Evolutionary conservation across 2,329 filamentous ascomycete genomes (phyloP).

Genomic region (Botrytis elliptica): DNA sequence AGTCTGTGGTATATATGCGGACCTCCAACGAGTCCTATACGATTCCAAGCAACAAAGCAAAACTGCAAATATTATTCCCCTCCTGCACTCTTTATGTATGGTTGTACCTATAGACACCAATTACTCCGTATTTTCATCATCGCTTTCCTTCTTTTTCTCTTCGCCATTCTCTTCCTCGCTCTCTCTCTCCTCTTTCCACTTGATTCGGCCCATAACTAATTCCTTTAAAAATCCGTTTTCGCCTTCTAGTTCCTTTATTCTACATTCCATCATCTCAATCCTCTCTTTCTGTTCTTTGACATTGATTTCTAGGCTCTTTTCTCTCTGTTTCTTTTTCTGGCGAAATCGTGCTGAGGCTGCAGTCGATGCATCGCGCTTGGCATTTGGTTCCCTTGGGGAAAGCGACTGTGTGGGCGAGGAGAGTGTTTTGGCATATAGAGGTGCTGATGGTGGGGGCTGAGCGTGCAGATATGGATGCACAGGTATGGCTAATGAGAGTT

Average conservation of each 20-base stretch:
- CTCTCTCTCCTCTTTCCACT: constrained; percentile 39
- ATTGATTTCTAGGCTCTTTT: constrained; percentile 76
- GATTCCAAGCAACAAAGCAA: not conserved
- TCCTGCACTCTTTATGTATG: not conserved
- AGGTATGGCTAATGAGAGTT: constrained; percentile 7
- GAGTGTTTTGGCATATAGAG: not conserved
- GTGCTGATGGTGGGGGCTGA: constrained; percentile 3
- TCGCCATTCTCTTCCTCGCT: constrained; percentile 38
- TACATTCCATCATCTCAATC: constrained; percentile 68
- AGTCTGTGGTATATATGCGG: not conserved
- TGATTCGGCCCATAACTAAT: constrained; percentile 64
- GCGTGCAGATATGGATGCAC: constrained; percentile 15
- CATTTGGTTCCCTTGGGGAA: constrained; percentile 23
- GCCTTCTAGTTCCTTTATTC: constrained; percentile 71
- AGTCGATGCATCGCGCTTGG: constrained; percentile 80
- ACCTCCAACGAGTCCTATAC: not conserved
- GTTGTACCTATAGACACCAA: not conserved
- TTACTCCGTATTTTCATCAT: not conserved
- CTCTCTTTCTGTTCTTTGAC: constrained; percentile 80
- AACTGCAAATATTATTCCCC: not conserved
- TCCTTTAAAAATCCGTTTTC: constrained; percentile 80
- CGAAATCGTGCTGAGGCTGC: constrained; percentile 85
- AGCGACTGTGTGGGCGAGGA: constrained; percentile 14
- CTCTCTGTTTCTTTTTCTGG: constrained; percentile 92
- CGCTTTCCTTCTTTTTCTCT: constrained; percentile 16